Conservation (phyloP, 345 rosid genomes). For the Aquilaria sinensis region DNA sequence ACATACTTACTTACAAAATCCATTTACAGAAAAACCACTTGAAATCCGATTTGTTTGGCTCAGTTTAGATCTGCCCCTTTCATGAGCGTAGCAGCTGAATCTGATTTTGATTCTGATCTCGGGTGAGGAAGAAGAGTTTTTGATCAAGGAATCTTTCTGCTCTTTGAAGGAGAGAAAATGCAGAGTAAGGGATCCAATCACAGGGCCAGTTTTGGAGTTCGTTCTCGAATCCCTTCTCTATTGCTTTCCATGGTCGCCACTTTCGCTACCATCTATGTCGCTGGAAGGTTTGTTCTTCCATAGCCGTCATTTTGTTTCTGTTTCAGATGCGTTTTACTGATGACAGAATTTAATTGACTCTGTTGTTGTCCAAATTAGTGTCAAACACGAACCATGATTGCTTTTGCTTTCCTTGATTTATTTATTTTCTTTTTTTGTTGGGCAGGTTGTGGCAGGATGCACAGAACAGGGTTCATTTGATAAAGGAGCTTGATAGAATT, state of each 20-base stretch:
- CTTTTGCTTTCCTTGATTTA: background rate
- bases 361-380: no score
- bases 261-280: slow-evolving; percentile 67
- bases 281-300: slow-evolving; percentile 56
- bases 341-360: background rate
- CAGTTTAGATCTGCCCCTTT: no score
- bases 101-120: no score
- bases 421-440: slow-evolving; percentile 11
- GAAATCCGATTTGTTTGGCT: no score
- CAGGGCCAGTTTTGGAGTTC: slow-evolving; percentile 27
- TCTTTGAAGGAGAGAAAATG: slow-evolving; percentile 14
- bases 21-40: no score
- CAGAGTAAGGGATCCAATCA: slow-evolving; percentile 44
- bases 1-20: no score
- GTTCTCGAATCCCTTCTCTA: slow-evolving; percentile 49
- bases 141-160: background rate
- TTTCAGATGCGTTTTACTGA: background rate
- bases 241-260: slow-evolving; percentile 63
- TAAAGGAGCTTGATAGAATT: slow-evolving; percentile 66
- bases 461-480: slow-evolving; percentile 62
- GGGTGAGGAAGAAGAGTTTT: no score
- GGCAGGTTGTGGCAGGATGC: slow-evolving; percentile 88
- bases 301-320: background rate
- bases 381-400: no score
- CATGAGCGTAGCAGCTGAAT: no score